Evolutionary conservation across 2,329 filamentous ascomycete genomes (phyloP).

Genomic region (Cladosporium sp.): DNA sequence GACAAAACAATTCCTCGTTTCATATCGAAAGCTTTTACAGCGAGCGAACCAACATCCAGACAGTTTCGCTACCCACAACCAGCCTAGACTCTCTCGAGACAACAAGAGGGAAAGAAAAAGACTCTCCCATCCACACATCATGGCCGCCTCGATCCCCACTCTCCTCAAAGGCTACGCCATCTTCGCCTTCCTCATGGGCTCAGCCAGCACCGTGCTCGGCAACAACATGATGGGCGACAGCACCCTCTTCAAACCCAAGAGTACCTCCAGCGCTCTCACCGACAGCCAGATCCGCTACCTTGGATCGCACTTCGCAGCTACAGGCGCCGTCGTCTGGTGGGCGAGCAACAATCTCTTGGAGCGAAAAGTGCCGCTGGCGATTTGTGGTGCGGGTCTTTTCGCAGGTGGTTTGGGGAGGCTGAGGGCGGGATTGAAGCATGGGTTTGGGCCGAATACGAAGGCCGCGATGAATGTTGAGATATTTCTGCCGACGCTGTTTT

Average conservation of each 20-base stretch:
- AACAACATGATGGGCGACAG: background rate
- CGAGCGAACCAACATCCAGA: background rate
- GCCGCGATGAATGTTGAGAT: constrained; percentile 4
- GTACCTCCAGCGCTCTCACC: constrained; percentile 1
- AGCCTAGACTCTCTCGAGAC: background rate
- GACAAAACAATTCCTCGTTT: background rate
- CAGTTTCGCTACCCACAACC: background rate
- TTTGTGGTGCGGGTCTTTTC: background rate
- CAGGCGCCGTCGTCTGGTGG: constrained; percentile 5
- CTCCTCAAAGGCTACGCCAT: constrained; percentile 7
- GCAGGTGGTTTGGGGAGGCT: constrained; percentile 4
- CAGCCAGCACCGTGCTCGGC: background rate
- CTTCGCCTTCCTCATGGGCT: constrained; percentile 1
- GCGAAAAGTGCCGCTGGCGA: background rate
- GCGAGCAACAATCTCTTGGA: background rate
- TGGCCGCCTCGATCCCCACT: background rate
- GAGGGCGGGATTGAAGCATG: constrained; percentile 2
- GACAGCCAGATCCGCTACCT: constrained; percentile 14
- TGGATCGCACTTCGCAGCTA: background rate
- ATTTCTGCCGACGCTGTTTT: background rate
- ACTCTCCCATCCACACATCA: background rate
- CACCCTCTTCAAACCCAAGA: background rate
- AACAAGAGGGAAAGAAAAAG: background rate
- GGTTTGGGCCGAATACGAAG: constrained; percentile 1
- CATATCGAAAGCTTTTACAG: background rate